Evolutionary conservation across 1,284 basidiomycete species (phyloP).

Genomic region (Trametes pubescens): DNA sequence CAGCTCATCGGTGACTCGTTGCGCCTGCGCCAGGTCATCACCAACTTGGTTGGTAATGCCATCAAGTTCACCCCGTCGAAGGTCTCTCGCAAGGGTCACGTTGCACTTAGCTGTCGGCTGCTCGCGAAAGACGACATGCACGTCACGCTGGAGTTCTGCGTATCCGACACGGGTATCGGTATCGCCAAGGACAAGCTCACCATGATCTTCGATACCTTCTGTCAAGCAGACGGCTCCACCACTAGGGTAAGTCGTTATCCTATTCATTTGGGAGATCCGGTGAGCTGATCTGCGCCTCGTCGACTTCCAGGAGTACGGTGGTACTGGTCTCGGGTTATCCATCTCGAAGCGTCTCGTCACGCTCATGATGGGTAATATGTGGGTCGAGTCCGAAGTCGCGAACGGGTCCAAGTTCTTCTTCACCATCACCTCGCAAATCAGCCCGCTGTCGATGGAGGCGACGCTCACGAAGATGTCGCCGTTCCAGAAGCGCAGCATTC

Average conservation of each 20-base stretch:
- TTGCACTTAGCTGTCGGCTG: constrained; percentile 88
- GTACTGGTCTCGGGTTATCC: constrained; percentile 96
- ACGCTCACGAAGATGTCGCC: constrained; percentile 81
- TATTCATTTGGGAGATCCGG: neutral
- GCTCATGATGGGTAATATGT: constrained; percentile 98
- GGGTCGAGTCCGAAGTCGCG: constrained; percentile 95
- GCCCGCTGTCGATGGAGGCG: constrained; percentile 74
- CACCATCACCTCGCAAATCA: constrained; percentile 89
- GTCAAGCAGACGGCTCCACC: constrained; percentile 96
- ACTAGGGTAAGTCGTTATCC: constrained; percentile 68
- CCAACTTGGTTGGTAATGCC: constrained; percentile 94
- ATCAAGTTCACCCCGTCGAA: constrained; percentile 95
- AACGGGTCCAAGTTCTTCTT: constrained; percentile 98
- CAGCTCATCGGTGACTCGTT: constrained; percentile 97
- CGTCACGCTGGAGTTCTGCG: constrained; percentile 96
- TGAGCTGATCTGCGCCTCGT: constrained; percentile 7
- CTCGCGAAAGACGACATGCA: constrained; percentile 78
- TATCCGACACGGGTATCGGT: constrained; percentile 97
- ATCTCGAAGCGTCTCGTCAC: constrained; percentile 96
- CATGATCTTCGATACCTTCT: constrained; percentile 99
- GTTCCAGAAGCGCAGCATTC: constrained; percentile 80
- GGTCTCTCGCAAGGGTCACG: constrained; percentile 84
- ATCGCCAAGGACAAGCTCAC: constrained; percentile 99
- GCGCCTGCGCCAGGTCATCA: constrained; percentile 92
- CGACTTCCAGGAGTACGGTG: constrained; percentile 86